Base-by-base conservation (phyloP, 169 alveolate genomes). In the Eimeria maxima region DNA sequence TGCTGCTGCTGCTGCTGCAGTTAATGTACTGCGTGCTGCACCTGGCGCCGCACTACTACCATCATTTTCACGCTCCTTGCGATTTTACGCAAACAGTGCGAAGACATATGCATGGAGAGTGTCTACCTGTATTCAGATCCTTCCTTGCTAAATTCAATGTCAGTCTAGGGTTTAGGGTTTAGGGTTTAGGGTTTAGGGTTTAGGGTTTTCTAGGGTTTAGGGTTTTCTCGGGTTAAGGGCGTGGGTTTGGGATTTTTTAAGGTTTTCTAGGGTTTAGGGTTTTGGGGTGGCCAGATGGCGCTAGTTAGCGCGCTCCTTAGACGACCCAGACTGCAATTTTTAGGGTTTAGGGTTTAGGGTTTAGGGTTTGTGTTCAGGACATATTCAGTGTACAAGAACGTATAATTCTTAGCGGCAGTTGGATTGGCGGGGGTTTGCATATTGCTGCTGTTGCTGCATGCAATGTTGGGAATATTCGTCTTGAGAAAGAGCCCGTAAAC, bases 31-130 rank as follows among this genome's bases (percentile, higher is more conserved):
- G 93, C 69, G 96, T 95, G 47, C 47, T 98, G 71, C 98, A 98
- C 96, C 97, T 98, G 63, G 97, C 98, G 57, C 99, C 99, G 29
- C 97, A 98, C 42, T 98, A 98, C 96, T 98, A 98, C 95, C 99
- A 98, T 91, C 96, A 99, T 84, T 98, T 97, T 96, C 99, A 98
- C 95, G 96, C 99, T 8, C 99, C 99, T 27, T 89, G 98, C 33
- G 91, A 98, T 60, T 96, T 97, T 80, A 65, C 95, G 47, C 96
- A 98, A 22, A 67, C 96, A 60, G 96, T 78, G 63, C 96, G 98
- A 83, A 96, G 98, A 76, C 99, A 98, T 90, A 93, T 98, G 71
- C 96, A 98, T 6, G 99, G 99, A 27, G 98, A 98, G 67, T 93
- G 97, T 50, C 83, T 97, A 57, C 98, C 98, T 18, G 97, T 97